These are phyloP conservation scores for Panaeolus cyanescens DNA, from an alignment of 768 basidiomycete species.

Conservation along the genomic window DNA sequence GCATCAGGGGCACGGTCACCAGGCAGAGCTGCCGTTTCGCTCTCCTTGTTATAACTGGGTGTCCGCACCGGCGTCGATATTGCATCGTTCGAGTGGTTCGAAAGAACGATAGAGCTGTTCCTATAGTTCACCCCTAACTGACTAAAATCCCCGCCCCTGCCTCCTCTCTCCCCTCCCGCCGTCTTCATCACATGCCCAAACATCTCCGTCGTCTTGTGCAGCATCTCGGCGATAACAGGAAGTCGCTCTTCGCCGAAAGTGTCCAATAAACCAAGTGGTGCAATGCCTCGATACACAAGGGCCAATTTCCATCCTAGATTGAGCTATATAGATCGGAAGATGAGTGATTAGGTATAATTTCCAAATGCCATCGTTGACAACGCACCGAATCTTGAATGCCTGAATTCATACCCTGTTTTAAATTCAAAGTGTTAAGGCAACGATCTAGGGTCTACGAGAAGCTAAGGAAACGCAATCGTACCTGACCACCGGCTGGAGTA, in stretches of 20 bases:
- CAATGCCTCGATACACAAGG: conserved; percentile 28
- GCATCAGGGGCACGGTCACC: conserved; percentile 52
- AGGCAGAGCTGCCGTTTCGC: conserved; percentile 29
- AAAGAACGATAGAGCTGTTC: conserved; percentile 47
- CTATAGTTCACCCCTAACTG: conserved; percentile 57
- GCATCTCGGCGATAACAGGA: conserved; percentile 39
- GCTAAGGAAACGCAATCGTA: not conserved
- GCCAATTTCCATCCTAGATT: conserved; percentile 39
- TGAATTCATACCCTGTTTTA: conserved; percentile 6
- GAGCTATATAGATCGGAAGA: conserved; percentile 7
- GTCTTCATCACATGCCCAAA: conserved; percentile 5
- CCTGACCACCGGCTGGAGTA: conserved; percentile 6
- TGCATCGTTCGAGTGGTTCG: conserved; percentile 25
- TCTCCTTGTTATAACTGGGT: conserved; percentile 16
- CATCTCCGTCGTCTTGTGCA: conserved; percentile 26
- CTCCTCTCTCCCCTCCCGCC: not conserved
- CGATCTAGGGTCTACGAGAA: not conserved
- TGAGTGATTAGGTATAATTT: not conserved
- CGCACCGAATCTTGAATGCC: conserved; percentile 7
- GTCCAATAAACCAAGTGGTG: conserved; percentile 27
- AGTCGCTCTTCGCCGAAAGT: conserved; percentile 33
- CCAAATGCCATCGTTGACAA: not conserved
- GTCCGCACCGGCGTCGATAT: conserved; percentile 15
- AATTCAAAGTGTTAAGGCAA: not conserved
- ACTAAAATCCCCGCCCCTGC: conserved; percentile 18